Base-by-base conservation (phyloP, 306 rosid genomes). In the Glycyrrhiza uralensis region DNA sequence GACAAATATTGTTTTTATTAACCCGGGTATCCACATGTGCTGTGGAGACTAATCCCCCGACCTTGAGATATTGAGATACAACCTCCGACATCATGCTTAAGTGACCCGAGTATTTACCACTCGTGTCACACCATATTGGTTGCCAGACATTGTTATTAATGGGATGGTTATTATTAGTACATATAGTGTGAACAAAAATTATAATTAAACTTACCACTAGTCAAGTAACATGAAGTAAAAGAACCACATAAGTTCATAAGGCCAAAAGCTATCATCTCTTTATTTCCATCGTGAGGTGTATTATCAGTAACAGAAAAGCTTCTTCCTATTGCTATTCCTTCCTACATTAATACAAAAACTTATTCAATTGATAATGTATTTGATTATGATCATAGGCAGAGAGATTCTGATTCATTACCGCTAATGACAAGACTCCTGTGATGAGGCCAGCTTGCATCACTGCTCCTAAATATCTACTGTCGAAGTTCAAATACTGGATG, bases 261-360 rank as follows among this genome's bases (percentile, higher is more conserved):
- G 1, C 98, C 98, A 72, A 82, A 87, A 68, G 98, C 96, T 11
- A 89, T 3, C 96, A 94, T 94, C 81, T 94, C 98, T 69, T 86
- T 94, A 64, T 91, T 94, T 14, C 98, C 98, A 82, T 94, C 98
- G 62, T 87, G 85, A 75, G 94, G 89, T 55, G 85, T 80, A 56
- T 94, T 91, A 20, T 65, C 87, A 54, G 57, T 18, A 9, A 89
- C 79, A 13, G 92, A 86, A 71, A 94, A 94, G 85, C 90, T 91
- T 75, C 98, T 87, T 66, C 98, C 98, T 11, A 94, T 89, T 20
- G 98, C 97, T 72, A 94, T 91, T 61, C 96, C 98, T 91, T 94
- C 98, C 98, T 93, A 81, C 26, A 65, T 28, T 13, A 35, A 12
- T 13, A 30, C 0, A 1, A 14, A 33, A 71, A 8, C 3, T 38